Conservation (phyloP, 176 grass and related monocot species). For the Puya raimondii region DNA sequence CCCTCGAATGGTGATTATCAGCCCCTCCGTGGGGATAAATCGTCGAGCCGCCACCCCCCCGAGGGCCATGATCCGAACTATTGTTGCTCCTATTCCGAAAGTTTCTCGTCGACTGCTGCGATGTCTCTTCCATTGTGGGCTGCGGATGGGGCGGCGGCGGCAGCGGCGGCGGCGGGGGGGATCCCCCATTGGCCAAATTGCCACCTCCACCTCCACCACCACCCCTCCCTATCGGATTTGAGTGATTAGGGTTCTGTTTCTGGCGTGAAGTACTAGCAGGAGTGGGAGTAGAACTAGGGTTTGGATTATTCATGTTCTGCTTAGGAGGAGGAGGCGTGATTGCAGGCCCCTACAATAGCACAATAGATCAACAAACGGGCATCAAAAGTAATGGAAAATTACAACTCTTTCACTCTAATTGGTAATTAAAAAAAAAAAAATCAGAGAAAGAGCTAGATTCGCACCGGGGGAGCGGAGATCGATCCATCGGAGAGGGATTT, state of each 20-base stretch:
- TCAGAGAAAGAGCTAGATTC: slow-evolving; percentile 15
- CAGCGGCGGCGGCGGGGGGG: not conserved
- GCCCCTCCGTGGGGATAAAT: not conserved
- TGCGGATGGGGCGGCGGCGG: not conserved
- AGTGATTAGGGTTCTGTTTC: slow-evolving; percentile 18
- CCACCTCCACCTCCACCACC: slow-evolving; percentile 27
- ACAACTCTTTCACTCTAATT: not conserved
- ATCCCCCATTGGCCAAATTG: not conserved
- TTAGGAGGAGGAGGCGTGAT: slow-evolving; percentile 12
- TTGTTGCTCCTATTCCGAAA: not conserved
- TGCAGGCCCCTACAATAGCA: slow-evolving; percentile 33
- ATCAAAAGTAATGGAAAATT: no score
- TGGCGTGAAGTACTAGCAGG: slow-evolving; percentile 12
- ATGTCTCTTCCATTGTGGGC: not conserved
- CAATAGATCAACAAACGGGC: not conserved
- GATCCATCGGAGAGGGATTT: slow-evolving; percentile 44
- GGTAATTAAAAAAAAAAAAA: not conserved
- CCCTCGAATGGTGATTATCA: not conserved
- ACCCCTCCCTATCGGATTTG: slow-evolving; percentile 15
- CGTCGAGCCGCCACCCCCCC: not conserved
- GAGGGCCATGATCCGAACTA: not conserved
- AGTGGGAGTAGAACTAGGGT: slow-evolving; percentile 23
- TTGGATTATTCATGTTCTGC: slow-evolving; percentile 26
- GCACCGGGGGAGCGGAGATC: slow-evolving; percentile 29
- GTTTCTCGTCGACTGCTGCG: not conserved